phyloP scores from a whole-genome alignment of 1,284 basidiomycete species.

The Erythrobasidium hasegawianum region DNA sequence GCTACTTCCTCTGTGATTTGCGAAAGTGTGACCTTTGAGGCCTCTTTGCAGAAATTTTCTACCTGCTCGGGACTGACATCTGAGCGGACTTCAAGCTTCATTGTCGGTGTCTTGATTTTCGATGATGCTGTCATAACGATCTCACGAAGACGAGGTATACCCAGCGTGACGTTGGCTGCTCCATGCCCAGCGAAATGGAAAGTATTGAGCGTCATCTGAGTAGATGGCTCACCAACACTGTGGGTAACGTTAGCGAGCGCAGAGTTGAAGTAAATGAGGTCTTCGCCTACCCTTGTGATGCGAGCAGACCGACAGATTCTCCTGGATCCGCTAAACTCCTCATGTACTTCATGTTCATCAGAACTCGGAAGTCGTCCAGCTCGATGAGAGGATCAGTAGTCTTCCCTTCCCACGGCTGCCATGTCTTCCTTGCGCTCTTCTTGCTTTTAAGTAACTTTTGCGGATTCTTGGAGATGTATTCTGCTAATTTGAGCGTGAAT shows the following conservation, averaged over 20 bases:
- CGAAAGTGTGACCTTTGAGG: conserved; percentile 78
- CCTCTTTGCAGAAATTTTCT: conserved; percentile 81
- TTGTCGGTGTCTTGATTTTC: conserved; percentile 97
- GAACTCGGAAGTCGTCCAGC: conserved; percentile 62
- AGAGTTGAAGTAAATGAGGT: too few species aligned
- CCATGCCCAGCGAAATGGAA: conserved; percentile 99
- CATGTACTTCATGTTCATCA: conserved; percentile 90
- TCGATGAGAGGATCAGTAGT: conserved; percentile 57
- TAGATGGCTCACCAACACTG: conserved; percentile 96
- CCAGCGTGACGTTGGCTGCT: conserved; percentile 97
- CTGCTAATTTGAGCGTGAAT: conserved; percentile 75
- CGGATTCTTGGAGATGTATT: conserved; percentile 79
- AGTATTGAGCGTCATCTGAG: conserved; percentile 99
- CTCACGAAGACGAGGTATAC: conserved; percentile 96
- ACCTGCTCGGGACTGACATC: conserved; percentile 60
- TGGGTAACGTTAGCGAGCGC: too few species aligned
- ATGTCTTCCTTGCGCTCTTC: conserved; percentile 48
- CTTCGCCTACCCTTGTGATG: conserved; percentile 85
- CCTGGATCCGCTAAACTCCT: conserved; percentile 91
- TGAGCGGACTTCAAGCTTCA: conserved; percentile 73
- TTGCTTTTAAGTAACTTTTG: conserved; percentile 67
- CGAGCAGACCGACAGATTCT: conserved; percentile 92
- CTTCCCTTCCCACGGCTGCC: conserved; percentile 50
- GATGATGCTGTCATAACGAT: conserved; percentile 99
- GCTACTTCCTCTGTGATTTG: conserved; percentile 81